Evolutionary conservation across 176 grass and related monocot species (phyloP), one percentile per base, ranked within the genome.

Genomic region (Tillandsia leiboldiana): DNA sequence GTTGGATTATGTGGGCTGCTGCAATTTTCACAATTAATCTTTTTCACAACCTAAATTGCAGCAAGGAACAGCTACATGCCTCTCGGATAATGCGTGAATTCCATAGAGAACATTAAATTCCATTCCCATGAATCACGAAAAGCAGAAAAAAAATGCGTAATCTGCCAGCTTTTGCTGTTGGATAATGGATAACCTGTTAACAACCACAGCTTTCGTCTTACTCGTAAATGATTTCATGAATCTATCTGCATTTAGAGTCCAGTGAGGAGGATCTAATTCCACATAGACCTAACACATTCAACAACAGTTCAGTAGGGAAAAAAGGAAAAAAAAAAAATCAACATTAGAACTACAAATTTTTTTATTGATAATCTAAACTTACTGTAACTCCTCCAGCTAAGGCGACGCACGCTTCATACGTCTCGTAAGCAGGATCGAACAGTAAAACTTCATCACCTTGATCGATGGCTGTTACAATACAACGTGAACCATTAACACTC

Each of bases 1-100:
- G 92, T 91, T 59, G 92, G 88, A 82, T 96, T 96, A 50, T 96
- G 92, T 26, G 92, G 92, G 72, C 92, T 91, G 88, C 7, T 67
- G 66, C 51, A 22, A n/a, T 10, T 68, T 11, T 52, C 48, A 42
- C 5, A 82, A 78, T 79, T 80, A 74, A 49, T 64, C 29, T 77
- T 26, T 57, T 12, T 42, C 70, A 71, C 15, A 63, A 15, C 27
- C 4, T 62, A 17, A 58, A 50, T 61, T 42, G 33, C 33, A 42
- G 33, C 33, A 7, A 42, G 33, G 33, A 42, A 42, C 33, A 42
- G 33, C 33, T 42, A 42, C 33, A 42, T 42, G 4, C 33, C 5
- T 42, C 5, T 42, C 4, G 33, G 33, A 42, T 42, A 42, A 42
- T 42, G 33, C 1, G 33, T 6, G 3, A 42, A 42, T 42, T 42